These are phyloP conservation scores for Hemisphaericaspora xylanilytica DNA, from an alignment of 1,139 yeast genomes.

Conservation along the genomic window DNA sequence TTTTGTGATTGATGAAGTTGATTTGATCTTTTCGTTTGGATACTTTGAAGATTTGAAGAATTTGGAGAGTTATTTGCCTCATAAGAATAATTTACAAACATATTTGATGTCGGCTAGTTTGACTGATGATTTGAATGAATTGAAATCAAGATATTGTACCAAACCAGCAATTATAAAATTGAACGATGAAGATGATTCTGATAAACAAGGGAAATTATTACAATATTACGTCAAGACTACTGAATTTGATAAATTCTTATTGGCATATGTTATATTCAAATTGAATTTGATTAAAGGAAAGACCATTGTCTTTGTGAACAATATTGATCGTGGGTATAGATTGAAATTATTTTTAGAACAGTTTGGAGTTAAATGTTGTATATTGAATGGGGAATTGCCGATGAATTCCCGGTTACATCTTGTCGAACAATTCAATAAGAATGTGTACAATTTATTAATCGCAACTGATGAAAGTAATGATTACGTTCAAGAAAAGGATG, in stretches of 20 bases:
- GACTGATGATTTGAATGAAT: slow-evolving; percentile 75
- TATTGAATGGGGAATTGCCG: slow-evolving; percentile 90
- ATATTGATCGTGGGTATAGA: slow-evolving; percentile 93
- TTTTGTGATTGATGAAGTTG: slow-evolving; percentile 94
- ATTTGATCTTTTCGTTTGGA: slow-evolving; percentile 85
- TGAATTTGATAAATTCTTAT: slow-evolving; percentile 88
- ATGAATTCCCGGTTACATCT: slow-evolving; percentile 90
- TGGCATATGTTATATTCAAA: slow-evolving; percentile 90
- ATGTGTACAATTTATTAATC: slow-evolving; percentile 79
- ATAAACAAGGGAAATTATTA: slow-evolving; percentile 59
- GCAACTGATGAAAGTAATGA: slow-evolving; percentile 91
- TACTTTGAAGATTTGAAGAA: slow-evolving; percentile 78
- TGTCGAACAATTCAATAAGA: slow-evolving; percentile 92
- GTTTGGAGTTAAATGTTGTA: slow-evolving; percentile 87
- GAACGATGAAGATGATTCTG: slow-evolving; percentile 59
- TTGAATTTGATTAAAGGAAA: slow-evolving; percentile 87
- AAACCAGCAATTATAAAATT: slow-evolving; percentile 82
- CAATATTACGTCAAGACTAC: slow-evolving; percentile 86
- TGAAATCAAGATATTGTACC: slow-evolving; percentile 78
- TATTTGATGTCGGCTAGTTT: slow-evolving; percentile 97
- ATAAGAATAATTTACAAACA: slow-evolving; percentile 76
- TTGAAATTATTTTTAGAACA: slow-evolving; percentile 88
- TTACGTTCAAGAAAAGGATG: slow-evolving; percentile 45
- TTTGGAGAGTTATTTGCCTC: slow-evolving; percentile 62
- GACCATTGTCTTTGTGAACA: slow-evolving; percentile 85